Conservation (phyloP, 345 rosid genomes). For the Eucalyptus curtisii region DNA sequence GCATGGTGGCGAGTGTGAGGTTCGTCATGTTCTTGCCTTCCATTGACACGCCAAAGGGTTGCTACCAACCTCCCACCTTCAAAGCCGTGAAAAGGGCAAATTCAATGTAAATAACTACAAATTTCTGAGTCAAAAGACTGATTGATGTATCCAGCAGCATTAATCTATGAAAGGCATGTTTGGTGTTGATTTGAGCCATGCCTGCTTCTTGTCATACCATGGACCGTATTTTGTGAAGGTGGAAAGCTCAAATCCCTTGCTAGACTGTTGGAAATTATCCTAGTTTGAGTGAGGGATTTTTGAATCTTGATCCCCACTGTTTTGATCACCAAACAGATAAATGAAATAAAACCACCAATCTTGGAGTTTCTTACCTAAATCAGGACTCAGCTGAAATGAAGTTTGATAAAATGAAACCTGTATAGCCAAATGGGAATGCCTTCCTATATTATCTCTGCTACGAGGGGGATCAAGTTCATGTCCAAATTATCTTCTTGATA, state of each 20-base stretch:
- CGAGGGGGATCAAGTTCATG: constrained; percentile 8
- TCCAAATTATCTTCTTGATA: constrained; percentile 12
- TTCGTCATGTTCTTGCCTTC: constrained; percentile 1
- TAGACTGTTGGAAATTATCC: constrained; percentile 18
- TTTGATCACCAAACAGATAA: neutral
- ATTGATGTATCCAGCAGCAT: neutral
- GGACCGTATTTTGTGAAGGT: neutral
- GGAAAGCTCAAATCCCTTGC: constrained; percentile 11
- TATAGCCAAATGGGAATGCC: constrained; percentile 17
- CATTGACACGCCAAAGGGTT: neutral
- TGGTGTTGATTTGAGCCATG: neutral
- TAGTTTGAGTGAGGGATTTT: constrained; percentile 16
- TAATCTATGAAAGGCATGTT: neutral
- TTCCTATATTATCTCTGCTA: constrained; percentile 2
- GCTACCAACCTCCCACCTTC: constrained; percentile 16
- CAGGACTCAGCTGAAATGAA: neutral
- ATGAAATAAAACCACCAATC: neutral
- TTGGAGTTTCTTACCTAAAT: neutral
- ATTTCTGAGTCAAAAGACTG: neutral
- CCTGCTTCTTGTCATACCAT: neutral
- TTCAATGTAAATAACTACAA: no score
- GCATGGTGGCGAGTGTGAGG: constrained; percentile 2
- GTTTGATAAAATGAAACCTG: neutral
- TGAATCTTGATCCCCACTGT: constrained; percentile 27
- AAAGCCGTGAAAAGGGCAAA: neutral